These are phyloP conservation scores for Calonectria montana DNA, from an alignment of 2,329 filamentous ascomycete genomes.

Conservation along the genomic window DNA sequence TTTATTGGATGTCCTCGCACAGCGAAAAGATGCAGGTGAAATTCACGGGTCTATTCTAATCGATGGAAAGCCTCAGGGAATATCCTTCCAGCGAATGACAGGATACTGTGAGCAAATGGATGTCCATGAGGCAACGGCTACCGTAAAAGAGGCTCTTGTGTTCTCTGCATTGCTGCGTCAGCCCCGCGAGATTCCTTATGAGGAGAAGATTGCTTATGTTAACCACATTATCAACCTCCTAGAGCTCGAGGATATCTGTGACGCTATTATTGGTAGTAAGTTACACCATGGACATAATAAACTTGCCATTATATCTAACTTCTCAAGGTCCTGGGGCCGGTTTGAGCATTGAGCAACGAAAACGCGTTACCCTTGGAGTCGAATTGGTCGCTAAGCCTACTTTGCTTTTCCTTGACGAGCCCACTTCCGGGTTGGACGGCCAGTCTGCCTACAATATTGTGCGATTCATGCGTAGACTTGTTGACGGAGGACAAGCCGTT, in stretches of 20 bases:
- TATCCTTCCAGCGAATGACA: constrained; percentile 73
- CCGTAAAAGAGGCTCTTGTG: constrained; percentile 74
- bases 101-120: constrained; percentile 79
- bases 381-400: constrained; percentile 77
- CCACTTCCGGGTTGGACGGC: constrained; percentile 62
- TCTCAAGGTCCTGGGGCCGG: constrained; percentile 50
- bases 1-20: constrained; percentile 74
- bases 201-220: constrained; percentile 75
- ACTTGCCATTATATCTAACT: constrained; percentile 58
- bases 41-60: constrained; percentile 60
- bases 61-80: constrained; percentile 68
- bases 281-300: constrained; percentile 29
- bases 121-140: constrained; percentile 73
- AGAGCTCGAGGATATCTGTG: constrained; percentile 72
- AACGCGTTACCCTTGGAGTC: constrained; percentile 77
- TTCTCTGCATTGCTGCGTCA: constrained; percentile 76
- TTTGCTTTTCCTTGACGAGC: constrained; percentile 76
- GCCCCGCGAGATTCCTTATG: constrained; percentile 60
- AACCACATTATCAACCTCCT: constrained; percentile 74
- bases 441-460: constrained; percentile 52
- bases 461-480: constrained; percentile 57
- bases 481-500: constrained; percentile 73
- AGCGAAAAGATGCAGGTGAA: constrained; percentile 71
- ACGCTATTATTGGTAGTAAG: constrained; percentile 68
- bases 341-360: constrained; percentile 64